A percentile compares a stretch with the other conserved stretches of the same genome.
Conservation (phyloP, 164 flowering plant genomes). For the Houttuynia cordata region DNA sequence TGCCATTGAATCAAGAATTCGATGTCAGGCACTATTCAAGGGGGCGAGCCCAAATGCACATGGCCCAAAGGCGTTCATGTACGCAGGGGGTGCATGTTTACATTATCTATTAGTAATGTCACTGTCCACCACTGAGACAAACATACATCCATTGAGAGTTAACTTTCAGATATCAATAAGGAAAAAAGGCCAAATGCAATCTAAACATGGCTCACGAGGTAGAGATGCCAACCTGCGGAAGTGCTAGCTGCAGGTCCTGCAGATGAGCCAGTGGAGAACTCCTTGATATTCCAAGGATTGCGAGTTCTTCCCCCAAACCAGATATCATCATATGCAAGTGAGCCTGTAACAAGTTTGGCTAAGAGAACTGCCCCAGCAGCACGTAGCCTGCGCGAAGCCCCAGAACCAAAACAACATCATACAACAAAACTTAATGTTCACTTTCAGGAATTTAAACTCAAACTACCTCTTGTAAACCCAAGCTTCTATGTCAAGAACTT, state of each 20-base stretch:
- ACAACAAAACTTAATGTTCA: neutral
- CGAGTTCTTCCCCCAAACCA: slow-evolving; percentile 97
- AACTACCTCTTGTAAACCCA: slow-evolving; percentile 84
- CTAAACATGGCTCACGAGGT: too few relatives aligned
- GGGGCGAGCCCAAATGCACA: too few relatives aligned
- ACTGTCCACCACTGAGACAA: too few relatives aligned
- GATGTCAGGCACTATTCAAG: too few relatives aligned
- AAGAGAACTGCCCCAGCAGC: slow-evolving; percentile 84
- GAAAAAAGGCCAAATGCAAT: too few relatives aligned
- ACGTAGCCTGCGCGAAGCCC: slow-evolving; percentile 34
- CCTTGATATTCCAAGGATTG: slow-evolving; percentile 95
- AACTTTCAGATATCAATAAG: too few relatives aligned
- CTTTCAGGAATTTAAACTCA: neutral
- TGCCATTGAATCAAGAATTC: too few relatives aligned
- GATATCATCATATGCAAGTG: slow-evolving; percentile 87
- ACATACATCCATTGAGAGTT: too few relatives aligned
- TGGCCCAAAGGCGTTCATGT: too few relatives aligned
- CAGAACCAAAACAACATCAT: neutral
- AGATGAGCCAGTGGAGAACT: slow-evolving; percentile 87
- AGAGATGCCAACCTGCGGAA: slow-evolving; percentile 56
- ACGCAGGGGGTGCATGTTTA: too few relatives aligned
- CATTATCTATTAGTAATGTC: too few relatives aligned
- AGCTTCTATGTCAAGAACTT: slow-evolving; percentile 76
- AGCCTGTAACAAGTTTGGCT: slow-evolving; percentile 85
- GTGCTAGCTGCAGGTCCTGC: slow-evolving; percentile 92